Base-by-base conservation (phyloP, 345 rosid species). In the Eucalyptus virginea region DNA sequence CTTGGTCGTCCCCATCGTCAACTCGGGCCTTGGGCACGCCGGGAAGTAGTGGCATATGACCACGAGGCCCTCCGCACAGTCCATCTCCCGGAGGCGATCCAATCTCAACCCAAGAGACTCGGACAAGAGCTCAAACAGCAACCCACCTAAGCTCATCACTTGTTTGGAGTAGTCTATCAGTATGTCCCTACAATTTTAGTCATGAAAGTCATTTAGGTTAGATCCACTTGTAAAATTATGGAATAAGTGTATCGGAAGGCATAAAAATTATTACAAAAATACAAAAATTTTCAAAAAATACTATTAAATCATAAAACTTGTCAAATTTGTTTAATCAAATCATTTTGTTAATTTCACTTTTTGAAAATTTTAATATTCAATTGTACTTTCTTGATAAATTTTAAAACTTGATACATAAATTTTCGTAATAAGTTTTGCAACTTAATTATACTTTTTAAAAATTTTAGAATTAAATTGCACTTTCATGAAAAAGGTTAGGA, bases 11-110 rank as follows among this genome's bases (percentile, higher is more conserved):
- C 96, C 97, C 83, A 94, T 14, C 28, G 98, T 93, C 44, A 93
- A 89, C 40, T 93, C 94, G 26, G 98, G 96, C 91, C 89, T 91
- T 4, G 95, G 98, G 80, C 97, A 96, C 0, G 93, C 89, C 8
- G 95, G 96, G 88, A 94, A 94, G 90, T 96, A 96, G 88, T 94
- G 96, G 87, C 92, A 47, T 21, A 96, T 69, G 77, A 92, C 62
- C 24, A 14, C 21, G 3, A 94, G 89, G 11, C 97, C 95, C 85
- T 92, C 91, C 0, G 88, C 86, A 40, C 94, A 94, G 7, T 87
- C 93, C 80, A 93, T 93, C 44, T 92, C 94, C 19, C 86, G 90
- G 23, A 95, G 92, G 90, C 91, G 91, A 52, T 89, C 86, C 21
- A 92, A 87, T 14, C 88, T 91, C 89, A 96, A 65, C 9, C 96